These are phyloP conservation scores for Geranium rotundifolium DNA, from an alignment of 345 rosid species.

Conservation along the genomic window DNA sequence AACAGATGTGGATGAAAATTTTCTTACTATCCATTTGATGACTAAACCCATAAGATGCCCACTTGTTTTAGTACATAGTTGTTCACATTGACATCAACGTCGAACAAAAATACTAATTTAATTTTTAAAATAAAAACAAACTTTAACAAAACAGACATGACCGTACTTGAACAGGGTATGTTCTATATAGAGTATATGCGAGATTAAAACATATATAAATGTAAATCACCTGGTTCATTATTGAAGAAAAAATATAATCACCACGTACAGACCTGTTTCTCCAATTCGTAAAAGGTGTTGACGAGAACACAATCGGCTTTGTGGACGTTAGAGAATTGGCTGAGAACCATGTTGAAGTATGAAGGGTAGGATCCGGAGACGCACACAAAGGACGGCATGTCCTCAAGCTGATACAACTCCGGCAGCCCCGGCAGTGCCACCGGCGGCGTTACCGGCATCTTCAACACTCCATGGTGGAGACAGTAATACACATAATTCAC, in stretches of 20 bases:
- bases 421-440: constrained; percentile 25
- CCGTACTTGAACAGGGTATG: no score
- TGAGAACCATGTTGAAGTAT: constrained; percentile 36
- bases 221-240: not conserved
- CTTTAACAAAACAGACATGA: no score
- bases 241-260: no score
- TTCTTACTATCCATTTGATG: no score
- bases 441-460: constrained; percentile 23
- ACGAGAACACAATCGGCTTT: constrained; percentile 36
- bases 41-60: no score
- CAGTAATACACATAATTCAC: constrained; percentile 48
- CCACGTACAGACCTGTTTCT: constrained; percentile 28
- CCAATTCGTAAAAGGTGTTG: constrained; percentile 36
- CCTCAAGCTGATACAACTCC: constrained; percentile 28
- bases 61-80: no score
- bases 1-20: no score
- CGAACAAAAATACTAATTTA: no score
- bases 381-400: constrained; percentile 46
- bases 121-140: no score
- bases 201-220: not conserved
- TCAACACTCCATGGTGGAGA: constrained; percentile 25
- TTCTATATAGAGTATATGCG: not conserved
- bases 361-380: constrained; percentile 37
- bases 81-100: no score
- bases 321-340: constrained; percentile 37